phyloP scores from a whole-genome alignment of 139 green algal species.

The Asterochloris erici region DNA sequence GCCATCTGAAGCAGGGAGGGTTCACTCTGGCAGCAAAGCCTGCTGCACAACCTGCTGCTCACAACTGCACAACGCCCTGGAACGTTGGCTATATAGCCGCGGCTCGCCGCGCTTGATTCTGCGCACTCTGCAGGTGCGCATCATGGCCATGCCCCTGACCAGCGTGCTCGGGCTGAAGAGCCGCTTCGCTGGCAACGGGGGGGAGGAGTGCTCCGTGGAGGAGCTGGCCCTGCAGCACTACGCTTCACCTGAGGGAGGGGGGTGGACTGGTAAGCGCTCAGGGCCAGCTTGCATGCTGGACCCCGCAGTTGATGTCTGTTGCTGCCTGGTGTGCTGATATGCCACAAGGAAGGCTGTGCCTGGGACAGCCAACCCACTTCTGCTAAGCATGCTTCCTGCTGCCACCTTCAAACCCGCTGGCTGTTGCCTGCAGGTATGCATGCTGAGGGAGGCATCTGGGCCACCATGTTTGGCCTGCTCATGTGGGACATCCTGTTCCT shows the following conservation, averaged over 20 bases:
- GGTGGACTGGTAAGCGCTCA: conserved; percentile 52
- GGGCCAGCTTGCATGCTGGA: no score
- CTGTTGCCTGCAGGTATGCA: conserved; percentile 48
- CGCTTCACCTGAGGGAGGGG: conserved; percentile 50
- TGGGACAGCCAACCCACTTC: no score
- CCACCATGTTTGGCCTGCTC: conserved; percentile 75
- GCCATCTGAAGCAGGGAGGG: no score
- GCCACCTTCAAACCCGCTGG: neutral
- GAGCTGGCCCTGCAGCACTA: conserved; percentile 81
- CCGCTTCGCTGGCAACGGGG: conserved; percentile 37
- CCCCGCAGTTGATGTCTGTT: neutral
- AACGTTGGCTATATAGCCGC: neutral
- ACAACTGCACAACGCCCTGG: neutral
- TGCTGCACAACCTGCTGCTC: neutral
- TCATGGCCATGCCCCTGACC: conserved; percentile 23
- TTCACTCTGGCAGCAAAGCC: neutral
- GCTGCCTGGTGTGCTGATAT: conserved; percentile 23
- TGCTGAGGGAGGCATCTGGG: conserved; percentile 77
- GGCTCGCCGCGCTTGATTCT: neutral
- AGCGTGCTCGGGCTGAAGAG: conserved; percentile 41
- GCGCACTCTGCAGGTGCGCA: conserved; percentile 17
- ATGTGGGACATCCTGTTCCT: conserved; percentile 70
- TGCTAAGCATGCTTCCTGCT: no score
- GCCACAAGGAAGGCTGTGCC: neutral
- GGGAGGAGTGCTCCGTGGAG: conserved; percentile 56